Conservation (phyloP, 306 rosid species). For the Sicyos baderoa region DNA sequence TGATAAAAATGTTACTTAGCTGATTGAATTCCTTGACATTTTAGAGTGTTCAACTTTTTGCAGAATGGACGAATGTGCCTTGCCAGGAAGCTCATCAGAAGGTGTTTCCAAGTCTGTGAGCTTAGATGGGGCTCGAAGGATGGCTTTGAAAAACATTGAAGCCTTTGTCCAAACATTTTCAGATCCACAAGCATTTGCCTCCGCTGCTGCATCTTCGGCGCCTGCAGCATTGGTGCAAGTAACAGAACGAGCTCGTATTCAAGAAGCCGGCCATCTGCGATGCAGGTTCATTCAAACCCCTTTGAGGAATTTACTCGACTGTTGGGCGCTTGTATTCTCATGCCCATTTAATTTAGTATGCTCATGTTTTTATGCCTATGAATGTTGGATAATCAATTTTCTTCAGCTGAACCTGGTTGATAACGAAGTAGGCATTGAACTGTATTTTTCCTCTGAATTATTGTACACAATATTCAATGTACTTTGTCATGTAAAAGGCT, state of each 20-base stretch:
- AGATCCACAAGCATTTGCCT: conserved; percentile 77
- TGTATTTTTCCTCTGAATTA: no score
- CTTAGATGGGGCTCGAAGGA: conserved; percentile 87
- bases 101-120: conserved; percentile 69
- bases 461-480: no score
- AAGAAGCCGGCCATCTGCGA: conserved; percentile 96
- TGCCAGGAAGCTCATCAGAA: conserved; percentile 62
- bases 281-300: conserved; percentile 64
- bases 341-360: no score
- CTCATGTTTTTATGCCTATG: neutral
- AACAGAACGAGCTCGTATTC: conserved; percentile 88
- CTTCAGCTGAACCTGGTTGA: no score
- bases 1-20: neutral
- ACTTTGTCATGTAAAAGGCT: no score
- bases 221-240: conserved; percentile 87
- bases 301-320: neutral
- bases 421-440: no score
- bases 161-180: conserved; percentile 76
- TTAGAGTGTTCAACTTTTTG: conserved; percentile 20
- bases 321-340: no score
- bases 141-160: conserved; percentile 92
- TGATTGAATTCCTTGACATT: neutral
- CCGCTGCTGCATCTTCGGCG: conserved; percentile 89
- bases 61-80: conserved; percentile 94
- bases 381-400: no score